A percentile compares a stretch with the other conserved stretches of the same genome.
Evolutionary conservation across 495 filamentous ascomycete species (phyloP).

Genomic region (Hypoxylon fragiforme): DNA sequence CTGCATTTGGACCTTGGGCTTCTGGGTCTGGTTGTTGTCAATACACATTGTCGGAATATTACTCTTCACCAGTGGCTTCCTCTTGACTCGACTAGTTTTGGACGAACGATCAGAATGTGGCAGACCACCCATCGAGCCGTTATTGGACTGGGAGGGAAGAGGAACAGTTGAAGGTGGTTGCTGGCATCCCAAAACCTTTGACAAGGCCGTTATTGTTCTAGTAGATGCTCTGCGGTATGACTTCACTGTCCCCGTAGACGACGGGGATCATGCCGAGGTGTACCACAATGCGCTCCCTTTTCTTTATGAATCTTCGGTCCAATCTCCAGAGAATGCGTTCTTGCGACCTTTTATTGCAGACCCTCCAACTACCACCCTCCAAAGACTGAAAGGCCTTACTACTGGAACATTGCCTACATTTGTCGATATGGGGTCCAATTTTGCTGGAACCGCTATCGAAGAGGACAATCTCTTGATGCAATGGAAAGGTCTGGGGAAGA

Average conservation of each 20-base stretch:
- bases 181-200: slow-evolving; percentile 93
- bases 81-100: slow-evolving; percentile 88
- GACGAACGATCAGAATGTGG: slow-evolving; percentile 84
- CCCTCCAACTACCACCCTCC: slow-evolving; percentile 89
- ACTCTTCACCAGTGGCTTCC: slow-evolving; percentile 95
- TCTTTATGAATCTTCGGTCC: slow-evolving; percentile 76
- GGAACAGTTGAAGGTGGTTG: slow-evolving; percentile 69
- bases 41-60: slow-evolving; percentile 82
- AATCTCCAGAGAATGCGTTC: slow-evolving; percentile 78
- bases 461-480: slow-evolving; percentile 94
- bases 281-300: slow-evolving; percentile 89
- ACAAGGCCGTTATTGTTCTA: slow-evolving; percentile 87
- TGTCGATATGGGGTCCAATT: slow-evolving; percentile 90
- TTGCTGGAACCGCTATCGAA: slow-evolving; percentile 94
- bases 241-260: slow-evolving; percentile 81
- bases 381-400: slow-evolving; percentile 89
- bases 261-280: slow-evolving; percentile 57
- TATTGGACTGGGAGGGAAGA: slow-evolving; percentile 43
- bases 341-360: slow-evolving; percentile 96
- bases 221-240: slow-evolving; percentile 96
- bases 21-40: slow-evolving; percentile 60
- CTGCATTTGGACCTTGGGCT: slow-evolving; percentile 53
- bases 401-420: slow-evolving; percentile 96
- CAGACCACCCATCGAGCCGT: slow-evolving; percentile 63
- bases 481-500: slow-evolving; percentile 75